These are phyloP conservation scores for Fusarium piperis DNA, from an alignment of 2,329 filamentous ascomycete species.

Conservation along the genomic window DNA sequence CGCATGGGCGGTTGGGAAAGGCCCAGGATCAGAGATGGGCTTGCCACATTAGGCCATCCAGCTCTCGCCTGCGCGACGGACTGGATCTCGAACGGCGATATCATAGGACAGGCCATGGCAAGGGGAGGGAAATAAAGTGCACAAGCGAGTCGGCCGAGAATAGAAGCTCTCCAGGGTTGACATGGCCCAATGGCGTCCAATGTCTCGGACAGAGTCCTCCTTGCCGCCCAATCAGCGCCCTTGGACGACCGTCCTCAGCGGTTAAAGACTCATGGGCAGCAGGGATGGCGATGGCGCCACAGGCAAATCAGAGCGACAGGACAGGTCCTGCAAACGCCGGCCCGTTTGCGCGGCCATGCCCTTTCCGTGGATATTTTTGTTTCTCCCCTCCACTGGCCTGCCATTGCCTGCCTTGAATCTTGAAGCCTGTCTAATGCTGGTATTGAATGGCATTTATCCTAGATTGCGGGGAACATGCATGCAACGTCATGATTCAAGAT, in stretches of 20 bases:
- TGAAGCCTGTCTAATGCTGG: neutral
- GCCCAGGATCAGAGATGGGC: neutral
- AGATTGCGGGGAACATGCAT: neutral
- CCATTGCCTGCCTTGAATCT: neutral
- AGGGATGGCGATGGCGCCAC: neutral
- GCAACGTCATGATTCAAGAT: neutral
- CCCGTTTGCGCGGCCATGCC: neutral
- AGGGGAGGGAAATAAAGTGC: neutral
- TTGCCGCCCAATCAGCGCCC: neutral
- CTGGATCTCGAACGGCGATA: neutral
- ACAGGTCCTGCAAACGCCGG: neutral
- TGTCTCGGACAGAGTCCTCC: neutral
- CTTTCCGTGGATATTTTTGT: neutral
- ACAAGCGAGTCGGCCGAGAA: neutral
- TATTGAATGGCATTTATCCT: neutral
- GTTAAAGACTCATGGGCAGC: neutral
- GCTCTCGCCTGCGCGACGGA: neutral
- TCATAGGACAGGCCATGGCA: neutral
- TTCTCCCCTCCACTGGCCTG: neutral
- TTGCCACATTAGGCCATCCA: neutral
- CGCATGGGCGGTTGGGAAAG: neutral
- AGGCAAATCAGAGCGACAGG: neutral
- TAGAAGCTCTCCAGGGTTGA: neutral
- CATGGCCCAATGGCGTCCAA: neutral
- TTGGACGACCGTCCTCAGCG: neutral